phyloP scores from a whole-genome alignment of 257 asterid genomes.

The Striga asiatica region DNA sequence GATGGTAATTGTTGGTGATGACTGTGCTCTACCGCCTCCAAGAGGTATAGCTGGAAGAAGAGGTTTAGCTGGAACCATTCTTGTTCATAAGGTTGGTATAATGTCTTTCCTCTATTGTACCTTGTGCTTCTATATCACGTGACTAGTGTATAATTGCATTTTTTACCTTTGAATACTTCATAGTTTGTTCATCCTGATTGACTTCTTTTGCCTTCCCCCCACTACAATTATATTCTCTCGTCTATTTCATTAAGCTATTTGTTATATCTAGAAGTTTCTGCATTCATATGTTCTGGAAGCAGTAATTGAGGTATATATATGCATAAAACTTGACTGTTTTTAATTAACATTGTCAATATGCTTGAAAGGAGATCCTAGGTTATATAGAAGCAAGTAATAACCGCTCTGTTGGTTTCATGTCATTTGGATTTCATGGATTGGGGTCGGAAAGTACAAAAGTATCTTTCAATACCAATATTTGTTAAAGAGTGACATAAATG shows the following conservation, averaged over 20 bases:
- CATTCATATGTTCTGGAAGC: not conserved
- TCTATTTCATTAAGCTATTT: not conserved
- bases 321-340: not conserved
- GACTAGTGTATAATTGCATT: not conserved
- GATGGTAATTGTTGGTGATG: constrained; percentile 99
- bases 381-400: not conserved
- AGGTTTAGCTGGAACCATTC: constrained; percentile 96
- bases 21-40: constrained; percentile 98
- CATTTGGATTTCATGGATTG: not conserved
- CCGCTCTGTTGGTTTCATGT: not conserved
- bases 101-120: constrained; percentile 3
- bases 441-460: too few relatives aligned
- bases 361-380: not conserved
- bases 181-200: too few relatives aligned
- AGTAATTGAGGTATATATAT: not conserved
- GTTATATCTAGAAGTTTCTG: not conserved
- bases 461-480: not conserved
- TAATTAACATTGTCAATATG: too few relatives aligned
- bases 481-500: not conserved
- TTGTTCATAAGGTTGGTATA: constrained; percentile 74
- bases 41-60: constrained; percentile 99
- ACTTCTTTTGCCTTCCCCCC: not conserved
- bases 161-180: not conserved
- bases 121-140: too few relatives aligned
- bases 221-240: not conserved